These are phyloP conservation scores for Penicillium expansum DNA, from an alignment of 2,329 filamentous ascomycete species.

Conservation along the genomic window DNA sequence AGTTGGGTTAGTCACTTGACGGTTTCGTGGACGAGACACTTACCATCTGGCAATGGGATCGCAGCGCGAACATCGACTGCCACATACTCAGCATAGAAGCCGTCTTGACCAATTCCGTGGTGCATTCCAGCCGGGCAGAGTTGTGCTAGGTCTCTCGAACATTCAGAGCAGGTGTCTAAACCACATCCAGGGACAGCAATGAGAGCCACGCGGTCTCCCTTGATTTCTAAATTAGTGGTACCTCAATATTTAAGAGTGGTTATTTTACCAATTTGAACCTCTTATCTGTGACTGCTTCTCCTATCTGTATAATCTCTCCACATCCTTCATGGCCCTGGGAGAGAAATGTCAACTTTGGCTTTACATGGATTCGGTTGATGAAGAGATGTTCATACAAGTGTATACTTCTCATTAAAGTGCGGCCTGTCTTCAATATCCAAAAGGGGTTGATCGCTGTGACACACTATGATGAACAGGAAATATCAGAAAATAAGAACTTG, in stretches of 20 bases:
- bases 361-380: neutral
- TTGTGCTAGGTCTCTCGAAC: slow-evolving; percentile 41
- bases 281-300: neutral
- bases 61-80: too few species aligned
- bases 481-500: neutral
- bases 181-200: slow-evolving; percentile 24
- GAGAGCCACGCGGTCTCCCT: neutral
- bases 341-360: neutral
- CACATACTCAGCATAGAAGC: too few species aligned
- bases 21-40: too few species aligned
- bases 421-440: neutral
- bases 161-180: slow-evolving; percentile 35
- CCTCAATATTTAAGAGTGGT: too few species aligned
- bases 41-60: too few species aligned
- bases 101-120: too few species aligned
- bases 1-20: too few species aligned
- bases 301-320: neutral
- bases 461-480: neutral
- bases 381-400: neutral
- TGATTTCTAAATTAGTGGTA: neutral
- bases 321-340: neutral
- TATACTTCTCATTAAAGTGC: neutral
- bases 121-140: too few species aligned
- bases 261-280: neutral
- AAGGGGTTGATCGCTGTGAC: neutral